A percentile compares a stretch with the other conserved stretches of the same genome.
Conservation (phyloP, 129 eudicot species). For the Erigeron canadensis region DNA sequence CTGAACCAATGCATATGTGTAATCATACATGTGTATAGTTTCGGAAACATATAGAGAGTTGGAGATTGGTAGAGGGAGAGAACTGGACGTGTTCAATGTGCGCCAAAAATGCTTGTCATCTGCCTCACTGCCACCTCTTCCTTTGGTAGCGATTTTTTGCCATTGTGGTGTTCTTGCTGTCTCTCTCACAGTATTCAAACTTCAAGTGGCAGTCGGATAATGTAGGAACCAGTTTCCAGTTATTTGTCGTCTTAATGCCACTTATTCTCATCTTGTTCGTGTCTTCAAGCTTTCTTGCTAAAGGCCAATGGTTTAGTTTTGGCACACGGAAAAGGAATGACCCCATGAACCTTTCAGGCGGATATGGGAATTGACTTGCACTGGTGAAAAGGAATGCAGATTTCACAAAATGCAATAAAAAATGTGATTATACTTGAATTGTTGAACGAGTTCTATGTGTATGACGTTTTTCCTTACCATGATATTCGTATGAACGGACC, state of each 20-base stretch:
- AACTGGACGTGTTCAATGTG: constrained; percentile 44
- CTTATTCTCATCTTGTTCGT: constrained; percentile 43
- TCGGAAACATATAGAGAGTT: neutral
- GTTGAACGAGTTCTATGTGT: neutral
- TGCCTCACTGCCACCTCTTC: constrained; percentile 61
- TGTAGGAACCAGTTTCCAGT: constrained; percentile 34
- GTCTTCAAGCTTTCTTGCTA: constrained; percentile 39
- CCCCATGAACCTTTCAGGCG: constrained; percentile 9
- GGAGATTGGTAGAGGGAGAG: neutral
- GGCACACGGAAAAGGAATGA: constrained; percentile 28
- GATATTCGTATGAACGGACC: too few relatives aligned
- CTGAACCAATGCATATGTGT: too few relatives aligned
- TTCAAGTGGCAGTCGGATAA: constrained; percentile 47
- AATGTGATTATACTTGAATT: neutral
- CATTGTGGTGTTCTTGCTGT: constrained; percentile 60
- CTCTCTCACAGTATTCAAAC: constrained; percentile 48
- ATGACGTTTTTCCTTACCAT: neutral
- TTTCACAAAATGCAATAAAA: neutral
- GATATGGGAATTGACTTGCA: constrained; percentile 6
- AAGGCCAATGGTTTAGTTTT: constrained; percentile 29
- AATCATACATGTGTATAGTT: too few relatives aligned
- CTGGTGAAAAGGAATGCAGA: neutral
- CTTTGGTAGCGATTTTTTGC: constrained; percentile 48
- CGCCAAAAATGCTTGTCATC: constrained; percentile 37
- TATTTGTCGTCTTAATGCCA: constrained; percentile 50